phyloP scores from a whole-genome alignment of 805 yeast genomes.

The Kodamaea hsintzibuensis region DNA sequence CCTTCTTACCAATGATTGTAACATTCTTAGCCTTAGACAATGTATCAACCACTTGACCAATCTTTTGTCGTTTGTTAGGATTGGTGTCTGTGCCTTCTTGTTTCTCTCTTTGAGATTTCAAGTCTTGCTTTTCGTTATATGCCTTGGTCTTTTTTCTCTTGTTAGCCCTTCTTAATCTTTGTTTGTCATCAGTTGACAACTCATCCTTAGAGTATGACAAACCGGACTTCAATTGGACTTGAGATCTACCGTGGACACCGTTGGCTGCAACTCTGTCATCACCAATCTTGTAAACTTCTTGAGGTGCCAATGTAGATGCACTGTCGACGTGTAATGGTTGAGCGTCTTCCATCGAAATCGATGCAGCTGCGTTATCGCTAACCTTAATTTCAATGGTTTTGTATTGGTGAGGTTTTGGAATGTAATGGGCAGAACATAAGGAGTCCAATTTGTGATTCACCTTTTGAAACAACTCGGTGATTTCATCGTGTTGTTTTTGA shows the following conservation, averaged over 20 bases:
- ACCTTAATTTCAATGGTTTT: constrained; percentile 79
- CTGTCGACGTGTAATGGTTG: constrained; percentile 83
- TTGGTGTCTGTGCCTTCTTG: constrained; percentile 24
- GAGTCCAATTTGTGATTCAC: constrained; percentile 79
- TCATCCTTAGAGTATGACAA: constrained; percentile 80
- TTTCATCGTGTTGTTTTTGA: constrained; percentile 74
- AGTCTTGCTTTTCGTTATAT: constrained; percentile 36
- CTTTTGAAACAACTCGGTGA: constrained; percentile 59
- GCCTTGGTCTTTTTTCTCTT: constrained; percentile 76
- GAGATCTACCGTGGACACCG: constrained; percentile 40
- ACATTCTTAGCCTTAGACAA: constrained; percentile 72
- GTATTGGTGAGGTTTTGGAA: constrained; percentile 81
- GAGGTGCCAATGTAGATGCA: constrained; percentile 86
- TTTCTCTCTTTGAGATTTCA: constrained; percentile 27
- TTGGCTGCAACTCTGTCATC: constrained; percentile 36
- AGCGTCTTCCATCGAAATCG: constrained; percentile 92
- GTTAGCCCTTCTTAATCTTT: constrained; percentile 80
- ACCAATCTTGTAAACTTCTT: constrained; percentile 72
- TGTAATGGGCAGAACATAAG: constrained; percentile 88
- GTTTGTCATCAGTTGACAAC: constrained; percentile 79
- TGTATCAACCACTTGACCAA: constrained; percentile 66
- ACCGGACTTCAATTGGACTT: constrained; percentile 74
- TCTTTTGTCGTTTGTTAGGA: constrained; percentile 51
- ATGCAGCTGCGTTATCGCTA: constrained; percentile 60
- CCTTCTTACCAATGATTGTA: constrained; percentile 74